A percentile compares a stretch with the other conserved stretches of the same genome.
Conservation (phyloP, 768 basidiomycete species). For the Suillus paluster region DNA sequence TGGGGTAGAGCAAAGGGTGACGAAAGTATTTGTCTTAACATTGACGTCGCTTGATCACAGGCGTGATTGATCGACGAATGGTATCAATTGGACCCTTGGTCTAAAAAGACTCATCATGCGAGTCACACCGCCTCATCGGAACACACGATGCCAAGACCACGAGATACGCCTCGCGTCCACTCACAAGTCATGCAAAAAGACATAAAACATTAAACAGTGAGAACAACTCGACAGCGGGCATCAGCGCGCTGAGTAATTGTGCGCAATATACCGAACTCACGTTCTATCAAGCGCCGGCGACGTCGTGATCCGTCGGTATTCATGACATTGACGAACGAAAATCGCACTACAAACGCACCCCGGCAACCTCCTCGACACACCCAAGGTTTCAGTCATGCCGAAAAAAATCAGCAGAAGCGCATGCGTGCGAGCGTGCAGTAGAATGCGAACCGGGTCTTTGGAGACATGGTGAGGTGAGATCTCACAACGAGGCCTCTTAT, state of each 20-base stretch:
- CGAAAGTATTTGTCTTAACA: not conserved
- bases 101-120: not conserved
- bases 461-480: not conserved
- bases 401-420: not conserved
- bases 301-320: not conserved
- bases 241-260: too few species aligned
- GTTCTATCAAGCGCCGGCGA: not conserved
- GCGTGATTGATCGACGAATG: not conserved
- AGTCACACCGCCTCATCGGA: not conserved
- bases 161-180: not conserved
- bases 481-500: conserved; percentile 5
- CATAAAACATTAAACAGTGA: not conserved
- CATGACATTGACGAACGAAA: not conserved
- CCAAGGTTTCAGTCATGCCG: not conserved
- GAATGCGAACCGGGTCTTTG: not conserved
- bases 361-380: not conserved
- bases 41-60: conserved; percentile 11
- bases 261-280: not conserved
- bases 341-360: not conserved
- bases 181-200: not conserved
- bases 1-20: not conserved
- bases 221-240: not conserved
- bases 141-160: too few species aligned
- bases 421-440: not conserved
- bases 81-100: not conserved